These are phyloP conservation scores for Arthrobotrys sphaeroides DNA, from an alignment of 2,329 filamentous ascomycete species.

Conservation along the genomic window DNA sequence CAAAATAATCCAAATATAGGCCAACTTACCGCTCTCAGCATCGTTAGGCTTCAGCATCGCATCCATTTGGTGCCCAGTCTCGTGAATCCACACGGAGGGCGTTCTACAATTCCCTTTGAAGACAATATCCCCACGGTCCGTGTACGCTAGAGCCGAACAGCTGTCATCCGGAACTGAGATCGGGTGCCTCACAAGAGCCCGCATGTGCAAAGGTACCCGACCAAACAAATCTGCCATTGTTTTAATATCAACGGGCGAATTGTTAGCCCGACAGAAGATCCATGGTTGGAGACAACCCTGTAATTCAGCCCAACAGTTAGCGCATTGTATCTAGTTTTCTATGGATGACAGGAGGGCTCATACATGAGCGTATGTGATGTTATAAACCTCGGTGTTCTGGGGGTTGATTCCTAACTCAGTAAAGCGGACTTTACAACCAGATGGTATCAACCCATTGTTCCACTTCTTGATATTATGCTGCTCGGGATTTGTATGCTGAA, in stretches of 20 bases:
- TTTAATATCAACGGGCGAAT: constrained; percentile 54
- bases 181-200: constrained; percentile 57
- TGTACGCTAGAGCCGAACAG: constrained; percentile 31
- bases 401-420: constrained; percentile 6
- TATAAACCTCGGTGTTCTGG: constrained; percentile 25
- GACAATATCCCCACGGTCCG: constrained; percentile 27
- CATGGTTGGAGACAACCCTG: constrained; percentile 58
- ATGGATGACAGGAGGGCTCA: background rate
- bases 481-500: background rate
- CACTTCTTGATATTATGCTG: constrained; percentile 18
- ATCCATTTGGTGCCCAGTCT: constrained; percentile 43
- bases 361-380: constrained; percentile 26
- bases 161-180: constrained; percentile 52
- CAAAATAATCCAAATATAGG: background rate
- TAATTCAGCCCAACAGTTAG: background rate
- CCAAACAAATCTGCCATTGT: constrained; percentile 59
- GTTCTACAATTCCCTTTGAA: constrained; percentile 26
- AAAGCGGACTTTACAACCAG: constrained; percentile 20
- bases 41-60: constrained; percentile 22
- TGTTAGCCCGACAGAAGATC: constrained; percentile 59
- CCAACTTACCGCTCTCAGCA: constrained; percentile 18
- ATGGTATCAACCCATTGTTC: constrained; percentile 19
- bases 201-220: constrained; percentile 59
- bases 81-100: constrained; percentile 39
- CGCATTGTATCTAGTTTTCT: constrained; percentile 49